These are phyloP conservation scores for Aspergillus proliferans DNA, from an alignment of 2,329 filamentous ascomycete genomes.

Conservation along the genomic window DNA sequence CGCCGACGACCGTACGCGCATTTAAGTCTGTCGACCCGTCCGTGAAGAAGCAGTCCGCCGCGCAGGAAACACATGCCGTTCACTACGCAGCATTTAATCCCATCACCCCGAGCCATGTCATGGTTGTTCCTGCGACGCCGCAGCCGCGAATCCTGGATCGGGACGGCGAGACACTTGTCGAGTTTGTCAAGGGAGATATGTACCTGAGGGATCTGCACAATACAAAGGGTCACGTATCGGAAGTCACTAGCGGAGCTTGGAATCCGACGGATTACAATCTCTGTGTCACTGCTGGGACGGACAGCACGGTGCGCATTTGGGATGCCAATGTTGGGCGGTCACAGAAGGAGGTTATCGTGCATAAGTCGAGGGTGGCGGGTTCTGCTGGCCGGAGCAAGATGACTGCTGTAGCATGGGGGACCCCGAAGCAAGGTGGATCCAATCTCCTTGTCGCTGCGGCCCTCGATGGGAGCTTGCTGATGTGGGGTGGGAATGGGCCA, in stretches of 20 bases:
- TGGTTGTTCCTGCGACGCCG: conserved; percentile 81
- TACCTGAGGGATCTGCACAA: conserved; percentile 96
- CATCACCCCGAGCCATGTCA: conserved; percentile 68
- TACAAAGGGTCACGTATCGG: conserved; percentile 92
- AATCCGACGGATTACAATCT: conserved; percentile 78
- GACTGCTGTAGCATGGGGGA: conserved; percentile 85
- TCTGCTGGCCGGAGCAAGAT: conserved; percentile 87
- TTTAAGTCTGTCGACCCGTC: conserved; percentile 91
- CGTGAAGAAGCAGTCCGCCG: conserved; percentile 62
- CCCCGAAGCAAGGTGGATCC: conserved; percentile 66
- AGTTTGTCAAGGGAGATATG: conserved; percentile 98
- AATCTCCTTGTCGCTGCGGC: conserved; percentile 76
- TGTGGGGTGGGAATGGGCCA: conserved; percentile 88
- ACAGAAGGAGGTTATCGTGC: conserved; percentile 90
- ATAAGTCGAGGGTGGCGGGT: conserved; percentile 86
- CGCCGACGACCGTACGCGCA: conserved; percentile 83
- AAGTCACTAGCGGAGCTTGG: conserved; percentile 85
- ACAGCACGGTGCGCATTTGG: conserved; percentile 95
- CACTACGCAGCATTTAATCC: conserved; percentile 84
- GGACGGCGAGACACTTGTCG: conserved; percentile 77
- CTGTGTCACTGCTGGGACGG: conserved; percentile 85
- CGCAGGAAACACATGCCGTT: conserved; percentile 78
- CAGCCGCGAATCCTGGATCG: conserved; percentile 85
- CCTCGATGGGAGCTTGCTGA: conserved; percentile 80
- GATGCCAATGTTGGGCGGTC: conserved; percentile 84